Evolutionary conservation across 2,329 filamentous ascomycete genomes (phyloP).

Genomic region (Microdochium bolleyi): DNA sequence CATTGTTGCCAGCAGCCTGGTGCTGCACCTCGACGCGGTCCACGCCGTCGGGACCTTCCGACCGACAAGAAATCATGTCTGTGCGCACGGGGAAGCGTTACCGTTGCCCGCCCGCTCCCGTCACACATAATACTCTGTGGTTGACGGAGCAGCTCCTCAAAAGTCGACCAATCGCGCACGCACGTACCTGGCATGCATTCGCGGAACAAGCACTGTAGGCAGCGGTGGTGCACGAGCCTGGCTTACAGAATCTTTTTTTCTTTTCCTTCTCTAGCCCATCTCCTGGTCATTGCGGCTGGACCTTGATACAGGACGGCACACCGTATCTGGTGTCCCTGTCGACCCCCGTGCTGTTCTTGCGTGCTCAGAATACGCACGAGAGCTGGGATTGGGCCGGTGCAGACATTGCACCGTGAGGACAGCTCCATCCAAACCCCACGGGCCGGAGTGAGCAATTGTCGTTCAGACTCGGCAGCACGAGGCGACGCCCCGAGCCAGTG

Average conservation of each 20-base stretch:
- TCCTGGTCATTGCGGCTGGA: not conserved
- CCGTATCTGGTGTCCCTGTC: not conserved
- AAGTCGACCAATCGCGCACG: not conserved
- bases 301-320: not conserved
- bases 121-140: not conserved
- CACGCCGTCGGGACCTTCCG: too few species aligned
- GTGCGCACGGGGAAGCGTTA: not conserved
- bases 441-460: too few species aligned
- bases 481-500: not conserved
- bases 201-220: not conserved
- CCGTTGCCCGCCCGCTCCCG: not conserved
- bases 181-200: not conserved
- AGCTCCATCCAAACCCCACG: too few species aligned
- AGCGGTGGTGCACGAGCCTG: not conserved
- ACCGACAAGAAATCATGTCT: not conserved
- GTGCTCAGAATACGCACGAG: too few species aligned
- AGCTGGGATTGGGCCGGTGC: too few species aligned
- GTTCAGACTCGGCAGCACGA: too few species aligned
- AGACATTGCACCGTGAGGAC: too few species aligned
- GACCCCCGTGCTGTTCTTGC: too few species aligned
- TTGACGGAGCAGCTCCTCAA: not conserved
- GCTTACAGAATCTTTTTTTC: not conserved
- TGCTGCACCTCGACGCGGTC: too few species aligned
- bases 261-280: not conserved
- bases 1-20: too few species aligned